A percentile compares a stretch with the other conserved stretches of the same genome.
Evolutionary conservation across 371 early-diverging fungal genomes (phyloP).

Genomic region (Saksenaea vasiformis): DNA sequence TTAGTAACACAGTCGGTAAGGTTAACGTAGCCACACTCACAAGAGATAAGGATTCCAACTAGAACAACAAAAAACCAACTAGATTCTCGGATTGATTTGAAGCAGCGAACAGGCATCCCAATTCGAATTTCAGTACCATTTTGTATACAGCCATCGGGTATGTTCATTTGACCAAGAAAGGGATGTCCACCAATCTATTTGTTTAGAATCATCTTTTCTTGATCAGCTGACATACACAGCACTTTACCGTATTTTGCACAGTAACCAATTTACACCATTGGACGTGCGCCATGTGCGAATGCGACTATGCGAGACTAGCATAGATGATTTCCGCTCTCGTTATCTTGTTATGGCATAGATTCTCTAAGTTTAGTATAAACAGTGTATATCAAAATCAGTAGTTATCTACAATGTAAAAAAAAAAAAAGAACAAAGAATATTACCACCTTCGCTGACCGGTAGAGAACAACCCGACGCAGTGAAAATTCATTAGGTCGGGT

Average conservation of each 20-base stretch:
- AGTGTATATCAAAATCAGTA: too few relatives aligned
- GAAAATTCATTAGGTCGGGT: too few relatives aligned
- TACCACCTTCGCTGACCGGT: too few relatives aligned
- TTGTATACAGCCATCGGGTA: background rate
- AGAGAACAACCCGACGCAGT: too few relatives aligned
- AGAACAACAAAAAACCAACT: background rate
- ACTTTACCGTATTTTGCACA: background rate
- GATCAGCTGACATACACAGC: background rate
- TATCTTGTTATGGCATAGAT: background rate
- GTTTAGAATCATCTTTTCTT: background rate
- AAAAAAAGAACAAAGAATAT: too few relatives aligned
- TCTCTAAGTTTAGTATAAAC: too few relatives aligned
- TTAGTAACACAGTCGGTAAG: background rate
- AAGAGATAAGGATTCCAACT: background rate
- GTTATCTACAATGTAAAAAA: too few relatives aligned
- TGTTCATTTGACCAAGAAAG: background rate
- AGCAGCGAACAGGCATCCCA: conserved; percentile 1
- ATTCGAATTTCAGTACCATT: conserved; percentile 4
- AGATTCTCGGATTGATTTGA: conserved; percentile 4
- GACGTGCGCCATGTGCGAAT: conserved; percentile 3
- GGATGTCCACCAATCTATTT: background rate
- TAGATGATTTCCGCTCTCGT: background rate
- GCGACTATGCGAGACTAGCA: conserved; percentile 4
- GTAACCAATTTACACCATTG: background rate
- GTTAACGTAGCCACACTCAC: background rate